Conservation (phyloP, 345 rosid species). For the Excoecaria cochinchinensis region DNA sequence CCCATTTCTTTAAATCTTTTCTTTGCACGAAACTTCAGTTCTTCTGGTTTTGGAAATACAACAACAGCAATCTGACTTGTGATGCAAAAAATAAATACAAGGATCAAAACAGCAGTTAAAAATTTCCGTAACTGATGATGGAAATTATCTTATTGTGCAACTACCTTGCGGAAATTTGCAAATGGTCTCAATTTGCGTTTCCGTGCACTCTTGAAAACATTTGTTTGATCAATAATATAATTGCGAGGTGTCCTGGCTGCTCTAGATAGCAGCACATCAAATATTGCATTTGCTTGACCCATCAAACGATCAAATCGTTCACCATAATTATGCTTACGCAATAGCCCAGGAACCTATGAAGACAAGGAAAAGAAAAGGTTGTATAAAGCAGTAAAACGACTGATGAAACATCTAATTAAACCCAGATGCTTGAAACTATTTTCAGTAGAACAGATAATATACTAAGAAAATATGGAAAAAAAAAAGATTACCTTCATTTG, state of each 20-base stretch:
- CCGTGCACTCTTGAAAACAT: constrained; percentile 38
- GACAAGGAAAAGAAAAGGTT: not conserved
- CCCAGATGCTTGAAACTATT: too few relatives aligned
- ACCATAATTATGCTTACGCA: constrained; percentile 25
- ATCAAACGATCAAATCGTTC: constrained; percentile 30
- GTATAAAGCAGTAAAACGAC: not conserved
- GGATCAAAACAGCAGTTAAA: not conserved
- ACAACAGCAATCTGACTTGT: constrained; percentile 33
- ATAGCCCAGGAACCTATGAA: constrained; percentile 33
- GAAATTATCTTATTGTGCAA: not conserved
- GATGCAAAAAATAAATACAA: not conserved
- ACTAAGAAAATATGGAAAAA: not conserved
- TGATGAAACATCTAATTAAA: not conserved
- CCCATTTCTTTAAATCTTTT: constrained; percentile 40
- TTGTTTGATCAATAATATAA: constrained; percentile 39
- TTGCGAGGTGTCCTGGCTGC: constrained; percentile 33
- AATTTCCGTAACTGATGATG: not conserved
- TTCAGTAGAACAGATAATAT: not conserved
- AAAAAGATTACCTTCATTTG: constrained; percentile 36
- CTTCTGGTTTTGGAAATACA: constrained; percentile 34
- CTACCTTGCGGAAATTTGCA: constrained; percentile 31
- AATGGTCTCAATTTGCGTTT: constrained; percentile 34
- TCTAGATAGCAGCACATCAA: constrained; percentile 28
- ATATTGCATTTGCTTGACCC: constrained; percentile 25
- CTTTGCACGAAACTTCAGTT: constrained; percentile 20